Base-by-base conservation (phyloP, 768 basidiomycete species). In the Boletellus sp. region DNA sequence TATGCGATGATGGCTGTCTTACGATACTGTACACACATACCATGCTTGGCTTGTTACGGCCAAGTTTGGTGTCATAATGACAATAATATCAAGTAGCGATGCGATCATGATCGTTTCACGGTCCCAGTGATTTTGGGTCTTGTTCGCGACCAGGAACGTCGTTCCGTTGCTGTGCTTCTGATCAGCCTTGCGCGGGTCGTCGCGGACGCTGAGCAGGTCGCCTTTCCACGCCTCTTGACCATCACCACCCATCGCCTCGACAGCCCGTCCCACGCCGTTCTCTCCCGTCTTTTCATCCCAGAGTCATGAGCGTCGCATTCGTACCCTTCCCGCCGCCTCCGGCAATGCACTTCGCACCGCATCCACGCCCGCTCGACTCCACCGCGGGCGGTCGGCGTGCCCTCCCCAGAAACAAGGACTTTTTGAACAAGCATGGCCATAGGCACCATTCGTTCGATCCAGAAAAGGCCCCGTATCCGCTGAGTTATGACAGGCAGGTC, bases 401-500 rank as follows among this genome's bases (percentile, higher is more conserved):
- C 19, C 51, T 57, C 11, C 60, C 57, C n/a, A 55, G 63, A 36
- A 62, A 65, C 51, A 85, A 78, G 64, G 83, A 86, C 42, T 86
- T 85, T 61, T 60, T 76, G 37, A 62, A 68, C 56, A 85, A 83
- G 58, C 63, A 83, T 58, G 86, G 86, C 40, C 78, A 78, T 41
- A 74, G 74, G 47, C 82, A 85, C 51, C 88, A 89, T 62, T 74
- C 78, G 16, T 83, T 82, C 60, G 83, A 83, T 53, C 76, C 74
- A 34, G 84, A 87, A 63, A 88, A 90, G 70, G 88, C 85, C 2
- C 88, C 87, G 2, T 90, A 90, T 71, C 88, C 88, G 1, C 62
- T 86, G 33, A 83, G 80, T 22, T 90, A 88, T 63, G 83, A 87
- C 62, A 75, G 74, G 44, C 70, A 81, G 37, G 71, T 87, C 47